Conservation (phyloP, 2,329 filamentous ascomycete genomes). For the Bipolaris sorokiniana region DNA sequence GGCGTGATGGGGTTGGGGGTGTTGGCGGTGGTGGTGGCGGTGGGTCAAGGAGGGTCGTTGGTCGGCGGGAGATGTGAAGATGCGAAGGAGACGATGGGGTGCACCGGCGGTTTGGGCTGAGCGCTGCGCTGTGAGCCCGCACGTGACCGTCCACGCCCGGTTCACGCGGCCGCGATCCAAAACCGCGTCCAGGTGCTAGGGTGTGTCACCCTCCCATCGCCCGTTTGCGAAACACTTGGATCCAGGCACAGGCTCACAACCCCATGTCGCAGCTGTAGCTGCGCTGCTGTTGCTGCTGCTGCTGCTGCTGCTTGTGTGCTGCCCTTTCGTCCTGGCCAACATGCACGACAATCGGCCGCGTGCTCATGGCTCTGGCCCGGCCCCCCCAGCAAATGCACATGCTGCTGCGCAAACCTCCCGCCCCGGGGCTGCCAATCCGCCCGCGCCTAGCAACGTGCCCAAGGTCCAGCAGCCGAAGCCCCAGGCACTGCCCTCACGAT, state of each 20-base stretch:
- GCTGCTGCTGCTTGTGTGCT: background rate
- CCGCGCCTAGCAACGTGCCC: conserved; percentile 31
- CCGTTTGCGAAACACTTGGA: background rate
- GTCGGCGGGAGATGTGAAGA: conserved; percentile 21
- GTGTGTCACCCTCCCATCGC: conserved; percentile 9
- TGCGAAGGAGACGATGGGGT: conserved; percentile 21
- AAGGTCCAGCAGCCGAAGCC: conserved; percentile 84
- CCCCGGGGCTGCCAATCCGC: conserved; percentile 8
- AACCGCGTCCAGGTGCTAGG: conserved; percentile 13
- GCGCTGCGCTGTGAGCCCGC: conserved; percentile 14
- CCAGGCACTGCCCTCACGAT: conserved; percentile 74
- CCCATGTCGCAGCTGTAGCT: too few relatives aligned
- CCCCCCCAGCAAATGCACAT: conserved; percentile 10
- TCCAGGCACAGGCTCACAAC: background rate
- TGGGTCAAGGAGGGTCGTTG: conserved; percentile 18
- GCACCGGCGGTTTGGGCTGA: conserved; percentile 22
- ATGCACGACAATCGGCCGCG: conserved; percentile 42
- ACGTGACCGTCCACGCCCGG: conserved; percentile 14
- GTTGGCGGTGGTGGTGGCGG: conserved; percentile 2
- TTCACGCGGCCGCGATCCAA: conserved; percentile 6
- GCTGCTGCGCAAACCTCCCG: conserved; percentile 11
- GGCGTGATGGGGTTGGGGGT: conserved; percentile 5
- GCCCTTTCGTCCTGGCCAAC: conserved; percentile 20
- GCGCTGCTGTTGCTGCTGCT: background rate
- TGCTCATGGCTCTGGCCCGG: conserved; percentile 8